A percentile compares a stretch with the other conserved stretches of the same genome.
phyloP scores from a whole-genome alignment of 2,329 filamentous ascomycete species.

The Penicillium olsonii region DNA sequence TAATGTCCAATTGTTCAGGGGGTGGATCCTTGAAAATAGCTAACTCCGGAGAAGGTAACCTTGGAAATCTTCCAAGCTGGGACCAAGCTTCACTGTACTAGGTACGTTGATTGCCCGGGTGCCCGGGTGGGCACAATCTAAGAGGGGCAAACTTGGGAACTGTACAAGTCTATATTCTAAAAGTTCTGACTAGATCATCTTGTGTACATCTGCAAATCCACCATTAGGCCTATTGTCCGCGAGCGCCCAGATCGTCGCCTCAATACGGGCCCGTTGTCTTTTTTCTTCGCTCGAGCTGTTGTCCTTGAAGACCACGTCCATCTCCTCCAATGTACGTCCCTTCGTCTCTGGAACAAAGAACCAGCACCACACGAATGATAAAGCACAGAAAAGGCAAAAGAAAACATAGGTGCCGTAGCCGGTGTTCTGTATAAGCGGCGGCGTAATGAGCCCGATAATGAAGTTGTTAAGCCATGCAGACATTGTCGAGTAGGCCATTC shows the following conservation, averaged over 20 bases:
- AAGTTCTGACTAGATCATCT: not conserved
- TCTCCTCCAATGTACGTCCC: constrained; percentile 54
- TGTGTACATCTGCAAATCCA: not conserved
- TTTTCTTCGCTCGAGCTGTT: not conserved
- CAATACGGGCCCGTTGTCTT: constrained; percentile 4
- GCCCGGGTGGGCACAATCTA: no score
- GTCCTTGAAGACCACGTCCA: constrained; percentile 42
- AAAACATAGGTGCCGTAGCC: constrained; percentile 55
- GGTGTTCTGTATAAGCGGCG: constrained; percentile 59
- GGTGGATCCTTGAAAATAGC: no score
- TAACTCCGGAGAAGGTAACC: no score
- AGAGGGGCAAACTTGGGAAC: no score
- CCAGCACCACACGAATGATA: constrained; percentile 52
- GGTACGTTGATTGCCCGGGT: no score
- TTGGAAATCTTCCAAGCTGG: no score
- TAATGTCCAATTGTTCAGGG: no score
- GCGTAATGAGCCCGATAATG: constrained; percentile 59
- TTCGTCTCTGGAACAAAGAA: constrained; percentile 58
- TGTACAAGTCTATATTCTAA: no score
- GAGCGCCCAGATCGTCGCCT: constrained; percentile 4
- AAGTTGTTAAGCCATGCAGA: constrained; percentile 44
- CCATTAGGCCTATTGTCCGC: not conserved
- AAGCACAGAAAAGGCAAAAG: constrained; percentile 53
- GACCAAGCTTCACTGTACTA: no score
- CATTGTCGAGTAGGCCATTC: constrained; percentile 36